phyloP scores from a whole-genome alignment of 139 green algal genomes.

The Picochlorum sp. region DNA sequence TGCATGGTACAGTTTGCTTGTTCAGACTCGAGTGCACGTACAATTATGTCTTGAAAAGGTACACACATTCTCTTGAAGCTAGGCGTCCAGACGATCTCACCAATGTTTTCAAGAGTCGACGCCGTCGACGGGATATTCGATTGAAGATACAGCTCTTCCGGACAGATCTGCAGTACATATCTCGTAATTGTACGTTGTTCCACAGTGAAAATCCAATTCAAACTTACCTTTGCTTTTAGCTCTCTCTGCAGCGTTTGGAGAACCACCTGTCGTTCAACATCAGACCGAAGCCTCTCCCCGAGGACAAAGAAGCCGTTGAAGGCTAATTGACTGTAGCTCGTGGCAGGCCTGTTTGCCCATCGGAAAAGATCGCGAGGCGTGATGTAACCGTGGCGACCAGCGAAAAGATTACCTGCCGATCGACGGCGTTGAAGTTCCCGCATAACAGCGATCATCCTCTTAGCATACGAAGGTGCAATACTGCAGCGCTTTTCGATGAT shows the following conservation, averaged over 20 bases:
- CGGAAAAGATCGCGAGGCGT: constrained; percentile 95
- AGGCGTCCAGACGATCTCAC: constrained; percentile 2
- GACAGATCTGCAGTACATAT: background rate
- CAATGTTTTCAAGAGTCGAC: background rate
- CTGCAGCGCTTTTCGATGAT: constrained; percentile 79
- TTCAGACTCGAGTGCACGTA: constrained; percentile 75
- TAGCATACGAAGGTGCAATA: constrained; percentile 69
- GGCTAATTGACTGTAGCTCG: constrained; percentile 81
- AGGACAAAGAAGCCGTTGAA: constrained; percentile 84
- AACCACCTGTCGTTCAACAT: constrained; percentile 67
- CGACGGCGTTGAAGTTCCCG: constrained; percentile 81
- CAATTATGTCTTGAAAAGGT: constrained; percentile 10
- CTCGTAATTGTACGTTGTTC: background rate
- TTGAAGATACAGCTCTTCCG: background rate
- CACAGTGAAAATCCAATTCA: background rate
- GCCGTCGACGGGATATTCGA: background rate
- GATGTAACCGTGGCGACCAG: constrained; percentile 92
- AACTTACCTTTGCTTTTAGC: constrained; percentile 50
- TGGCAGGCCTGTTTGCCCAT: constrained; percentile 69
- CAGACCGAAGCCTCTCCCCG: constrained; percentile 73
- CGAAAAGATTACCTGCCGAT: constrained; percentile 67
- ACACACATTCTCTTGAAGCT: constrained; percentile 7
- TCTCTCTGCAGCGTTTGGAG: constrained; percentile 54
- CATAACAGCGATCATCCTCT: constrained; percentile 84
- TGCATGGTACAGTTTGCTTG: constrained; percentile 70